phyloP scores from a whole-genome alignment of 306 rosid genomes.

The Quercus engelmannii region DNA sequence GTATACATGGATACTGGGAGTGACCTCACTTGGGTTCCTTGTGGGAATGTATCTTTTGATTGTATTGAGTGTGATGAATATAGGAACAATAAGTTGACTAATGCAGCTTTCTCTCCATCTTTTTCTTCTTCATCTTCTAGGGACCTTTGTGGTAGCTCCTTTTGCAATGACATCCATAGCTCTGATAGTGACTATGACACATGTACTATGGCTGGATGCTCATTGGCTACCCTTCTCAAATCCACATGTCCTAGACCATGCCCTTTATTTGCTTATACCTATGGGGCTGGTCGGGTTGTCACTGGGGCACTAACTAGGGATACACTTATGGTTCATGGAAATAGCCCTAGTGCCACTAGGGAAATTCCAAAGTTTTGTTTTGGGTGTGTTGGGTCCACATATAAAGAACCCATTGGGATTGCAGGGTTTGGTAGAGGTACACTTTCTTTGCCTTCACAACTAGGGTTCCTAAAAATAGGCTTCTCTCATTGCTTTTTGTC shows the following conservation, averaged over 20 bases:
- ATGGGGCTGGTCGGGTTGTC: conserved; percentile 47
- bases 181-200: conserved; percentile 41
- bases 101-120: conserved; percentile 32
- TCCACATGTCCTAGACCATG: conserved; percentile 46
- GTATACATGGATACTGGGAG: conserved; percentile 58
- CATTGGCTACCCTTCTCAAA: conserved; percentile 32
- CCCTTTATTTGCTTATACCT: conserved; percentile 55
- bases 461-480: conserved; percentile 44
- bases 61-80: conserved; percentile 45
- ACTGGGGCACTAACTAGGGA: conserved; percentile 39
- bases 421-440: conserved; percentile 55
- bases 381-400: conserved; percentile 49
- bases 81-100: conserved; percentile 20
- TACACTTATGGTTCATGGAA: conserved; percentile 33
- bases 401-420: conserved; percentile 51
- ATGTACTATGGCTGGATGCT: conserved; percentile 51
- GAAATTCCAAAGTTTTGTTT: conserved; percentile 40
- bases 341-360: conserved; percentile 10
- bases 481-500: conserved; percentile 55
- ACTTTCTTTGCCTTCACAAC: conserved; percentile 49
- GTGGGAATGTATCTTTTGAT: conserved; percentile 45
- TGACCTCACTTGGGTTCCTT: conserved; percentile 64
- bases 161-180: conserved; percentile 45
- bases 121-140: conserved; percentile 40
- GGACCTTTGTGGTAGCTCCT: conserved; percentile 42